Evolutionary conservation across 371 early-diverging fungal species (phyloP).

Genomic region (Thermomucor indicae-seudaticae): DNA sequence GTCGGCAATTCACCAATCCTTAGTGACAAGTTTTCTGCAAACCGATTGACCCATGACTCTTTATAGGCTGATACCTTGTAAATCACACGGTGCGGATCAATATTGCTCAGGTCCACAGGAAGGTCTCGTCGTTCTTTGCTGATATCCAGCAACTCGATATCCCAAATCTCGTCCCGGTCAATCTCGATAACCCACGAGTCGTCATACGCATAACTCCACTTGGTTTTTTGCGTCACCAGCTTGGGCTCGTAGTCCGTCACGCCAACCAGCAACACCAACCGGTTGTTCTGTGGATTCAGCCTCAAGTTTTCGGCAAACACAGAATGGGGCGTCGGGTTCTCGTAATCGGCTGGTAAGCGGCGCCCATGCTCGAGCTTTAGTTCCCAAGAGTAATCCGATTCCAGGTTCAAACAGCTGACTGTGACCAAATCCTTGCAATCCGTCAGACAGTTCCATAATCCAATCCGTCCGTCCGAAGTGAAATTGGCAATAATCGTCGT

Average conservation of each 20-base stretch:
- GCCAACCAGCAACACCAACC: constrained; percentile 16
- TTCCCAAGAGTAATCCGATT: constrained; percentile 44
- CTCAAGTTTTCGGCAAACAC: constrained; percentile 23
- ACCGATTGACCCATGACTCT: constrained; percentile 32
- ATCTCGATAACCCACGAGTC: constrained; percentile 33
- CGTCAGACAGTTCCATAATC: constrained; percentile 31
- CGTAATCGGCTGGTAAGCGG: constrained; percentile 20
- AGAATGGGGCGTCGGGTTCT: constrained; percentile 36
- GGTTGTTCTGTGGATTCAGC: constrained; percentile 8
- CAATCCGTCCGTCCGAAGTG: constrained; percentile 13
- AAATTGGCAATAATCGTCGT: constrained; percentile 10
- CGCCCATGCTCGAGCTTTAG: constrained; percentile 30
- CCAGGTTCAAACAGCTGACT: constrained; percentile 21
- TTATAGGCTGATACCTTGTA: constrained; percentile 32
- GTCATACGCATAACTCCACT: constrained; percentile 33
- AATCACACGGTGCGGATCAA: constrained; percentile 19
- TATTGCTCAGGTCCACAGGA: constrained; percentile 21
- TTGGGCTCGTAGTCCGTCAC: constrained; percentile 20
- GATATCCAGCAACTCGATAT: constrained; percentile 14
- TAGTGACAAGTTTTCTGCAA: constrained; percentile 31
- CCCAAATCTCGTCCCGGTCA: constrained; percentile 39
- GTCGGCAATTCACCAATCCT: constrained; percentile 37
- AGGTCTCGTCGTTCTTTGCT: constrained; percentile 12
- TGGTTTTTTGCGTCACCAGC: constrained; percentile 30
- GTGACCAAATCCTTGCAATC: constrained; percentile 25